Conservation (phyloP, 306 rosid species). For the Acacia crassicarpa region DNA sequence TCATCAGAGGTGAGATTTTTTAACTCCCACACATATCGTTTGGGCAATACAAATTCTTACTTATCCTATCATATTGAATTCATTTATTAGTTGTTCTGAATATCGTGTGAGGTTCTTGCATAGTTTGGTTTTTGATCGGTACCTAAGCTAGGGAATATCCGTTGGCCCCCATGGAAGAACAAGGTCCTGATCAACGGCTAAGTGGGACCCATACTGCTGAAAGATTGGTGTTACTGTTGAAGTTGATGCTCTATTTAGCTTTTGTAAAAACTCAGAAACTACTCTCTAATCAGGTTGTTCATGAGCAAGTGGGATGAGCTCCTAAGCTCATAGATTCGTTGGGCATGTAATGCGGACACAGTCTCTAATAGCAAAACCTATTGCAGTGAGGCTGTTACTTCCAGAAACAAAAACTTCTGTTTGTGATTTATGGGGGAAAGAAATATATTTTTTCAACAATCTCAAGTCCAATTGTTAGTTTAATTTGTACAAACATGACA, state of each 20-base stretch:
- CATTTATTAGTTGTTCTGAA: not conserved
- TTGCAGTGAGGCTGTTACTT: not conserved
- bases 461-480: not conserved
- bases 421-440: too few relatives aligned
- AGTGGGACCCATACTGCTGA: too few relatives aligned
- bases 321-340: too few relatives aligned
- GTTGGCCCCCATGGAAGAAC: too few relatives aligned
- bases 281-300: too few relatives aligned
- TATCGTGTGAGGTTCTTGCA: slow-evolving; percentile 5
- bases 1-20: slow-evolving; percentile 70
- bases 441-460: not conserved
- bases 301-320: too few relatives aligned
- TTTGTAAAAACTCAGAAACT: not conserved
- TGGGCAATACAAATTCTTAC: slow-evolving; percentile 2
- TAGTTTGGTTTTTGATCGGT: slow-evolving; percentile 9
- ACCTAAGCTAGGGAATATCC: too few relatives aligned
- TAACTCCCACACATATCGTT: slow-evolving; percentile 18
- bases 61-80: slow-evolving; percentile 9
- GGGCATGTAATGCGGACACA: too few relatives aligned
- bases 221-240: slow-evolving; percentile 13
- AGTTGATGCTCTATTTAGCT: not conserved
- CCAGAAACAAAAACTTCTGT: not conserved
- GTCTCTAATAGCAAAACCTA: not conserved
- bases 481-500: not conserved
- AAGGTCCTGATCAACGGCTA: too few relatives aligned